These are phyloP conservation scores for Iris macrosiphon DNA, from an alignment of 106 monocot species.

Conservation along the genomic window DNA sequence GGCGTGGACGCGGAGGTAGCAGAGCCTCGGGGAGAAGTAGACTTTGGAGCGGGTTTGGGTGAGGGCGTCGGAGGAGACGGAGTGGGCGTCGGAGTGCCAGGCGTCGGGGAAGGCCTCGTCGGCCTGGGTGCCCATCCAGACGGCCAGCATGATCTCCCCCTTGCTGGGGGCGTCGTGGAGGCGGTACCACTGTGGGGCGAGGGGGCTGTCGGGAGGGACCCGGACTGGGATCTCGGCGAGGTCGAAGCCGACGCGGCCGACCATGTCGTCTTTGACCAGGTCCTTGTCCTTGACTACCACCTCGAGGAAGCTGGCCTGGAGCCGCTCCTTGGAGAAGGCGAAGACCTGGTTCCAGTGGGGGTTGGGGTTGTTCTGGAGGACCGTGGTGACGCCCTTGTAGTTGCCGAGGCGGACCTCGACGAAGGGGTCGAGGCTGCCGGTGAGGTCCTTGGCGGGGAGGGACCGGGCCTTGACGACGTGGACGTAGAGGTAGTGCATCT, in stretches of 20 bases:
- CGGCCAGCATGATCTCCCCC: constrained; percentile 83
- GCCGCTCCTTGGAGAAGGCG: constrained; percentile 63
- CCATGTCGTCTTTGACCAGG: constrained; percentile 58
- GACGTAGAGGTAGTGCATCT: constrained; percentile 84
- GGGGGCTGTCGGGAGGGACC: constrained; percentile 22
- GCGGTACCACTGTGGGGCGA: constrained; percentile 27
- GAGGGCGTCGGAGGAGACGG: constrained; percentile 26
- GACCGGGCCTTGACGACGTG: constrained; percentile 79
- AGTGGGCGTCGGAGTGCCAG: constrained; percentile 77
- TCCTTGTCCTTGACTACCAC: constrained; percentile 76
- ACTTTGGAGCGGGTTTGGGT: constrained; percentile 70
- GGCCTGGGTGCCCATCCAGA: constrained; percentile 93
- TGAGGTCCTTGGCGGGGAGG: constrained; percentile 62
- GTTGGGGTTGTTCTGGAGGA: constrained; percentile 53
- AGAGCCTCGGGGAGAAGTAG: constrained; percentile 89
- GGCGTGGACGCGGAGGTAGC: constrained; percentile 64
- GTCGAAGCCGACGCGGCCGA: constrained; percentile 63
- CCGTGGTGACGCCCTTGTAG: constrained; percentile 72
- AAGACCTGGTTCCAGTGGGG: constrained; percentile 72
- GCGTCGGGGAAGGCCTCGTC: constrained; percentile 86
- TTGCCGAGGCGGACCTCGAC: constrained; percentile 91
- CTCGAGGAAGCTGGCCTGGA: constrained; percentile 62
- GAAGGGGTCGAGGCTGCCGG: constrained; percentile 68
- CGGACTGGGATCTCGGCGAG: constrained; percentile 12
- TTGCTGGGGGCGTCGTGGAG: no score